Evolutionary conservation across 768 basidiomycete species (phyloP).

Genomic region (Austroboletus eburneus): DNA sequence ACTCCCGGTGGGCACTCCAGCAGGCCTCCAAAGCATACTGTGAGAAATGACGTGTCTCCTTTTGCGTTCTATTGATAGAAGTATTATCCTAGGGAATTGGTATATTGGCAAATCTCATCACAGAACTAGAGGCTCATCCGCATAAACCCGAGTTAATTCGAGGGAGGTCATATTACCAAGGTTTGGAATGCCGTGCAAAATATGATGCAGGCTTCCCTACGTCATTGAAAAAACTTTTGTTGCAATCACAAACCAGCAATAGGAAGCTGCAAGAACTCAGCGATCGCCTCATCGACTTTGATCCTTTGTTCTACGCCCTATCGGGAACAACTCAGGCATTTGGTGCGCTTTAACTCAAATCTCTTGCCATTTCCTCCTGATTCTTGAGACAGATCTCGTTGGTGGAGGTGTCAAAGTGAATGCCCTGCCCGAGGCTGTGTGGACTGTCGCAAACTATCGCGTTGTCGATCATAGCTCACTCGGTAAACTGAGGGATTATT

Average conservation of each 20-base stretch:
- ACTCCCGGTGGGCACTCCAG: conserved; percentile 54
- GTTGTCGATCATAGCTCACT: conserved; percentile 31
- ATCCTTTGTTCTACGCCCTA: conserved; percentile 14
- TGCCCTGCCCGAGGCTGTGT: conserved; percentile 41
- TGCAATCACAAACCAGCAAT: conserved; percentile 20
- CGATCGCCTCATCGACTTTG: conserved; percentile 18
- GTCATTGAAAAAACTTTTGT: conserved; percentile 16
- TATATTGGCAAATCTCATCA: conserved; percentile 45
- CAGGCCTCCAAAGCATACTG: conserved; percentile 50
- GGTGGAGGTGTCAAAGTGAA: conserved; percentile 42
- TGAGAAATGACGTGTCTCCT: conserved; percentile 13
- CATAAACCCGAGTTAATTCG: conserved; percentile 29
- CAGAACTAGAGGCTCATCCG: conserved; percentile 45
- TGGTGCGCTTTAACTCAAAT: conserved; percentile 12
- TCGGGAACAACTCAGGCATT: conserved; percentile 28
- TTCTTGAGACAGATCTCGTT: conserved; percentile 37
- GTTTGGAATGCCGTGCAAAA: conserved; percentile 40
- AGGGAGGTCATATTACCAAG: conserved; percentile 24
- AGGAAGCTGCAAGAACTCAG: conserved; percentile 15
- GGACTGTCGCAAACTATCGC: conserved; percentile 33
- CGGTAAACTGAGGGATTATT: conserved; percentile 11
- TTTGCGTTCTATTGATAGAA: background rate
- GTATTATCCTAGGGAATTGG: conserved; percentile 39
- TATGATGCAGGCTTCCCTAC: conserved; percentile 34
- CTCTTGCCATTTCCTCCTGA: conserved; percentile 7